These are phyloP conservation scores for Karstenula rhodostoma DNA, from an alignment of 2,329 filamentous ascomycete species.

Conservation along the genomic window DNA sequence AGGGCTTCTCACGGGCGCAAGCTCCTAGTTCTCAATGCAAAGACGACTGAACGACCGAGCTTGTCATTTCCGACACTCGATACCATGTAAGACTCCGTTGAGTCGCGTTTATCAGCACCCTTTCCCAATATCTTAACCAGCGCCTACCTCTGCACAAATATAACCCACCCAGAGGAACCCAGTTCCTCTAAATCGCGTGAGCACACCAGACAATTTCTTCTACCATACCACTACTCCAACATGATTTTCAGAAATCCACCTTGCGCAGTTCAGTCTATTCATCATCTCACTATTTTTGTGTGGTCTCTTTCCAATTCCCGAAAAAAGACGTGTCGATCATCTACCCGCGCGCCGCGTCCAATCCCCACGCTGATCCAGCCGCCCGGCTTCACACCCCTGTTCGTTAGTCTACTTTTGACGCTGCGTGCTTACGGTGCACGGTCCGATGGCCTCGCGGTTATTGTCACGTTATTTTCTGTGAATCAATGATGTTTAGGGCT, in stretches of 20 bases:
- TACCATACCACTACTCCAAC: background rate
- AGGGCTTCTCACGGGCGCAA: background rate
- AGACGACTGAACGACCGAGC: too few species aligned
- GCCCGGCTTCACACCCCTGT: background rate
- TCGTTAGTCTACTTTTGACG: background rate
- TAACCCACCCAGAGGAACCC: too few species aligned
- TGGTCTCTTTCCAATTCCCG: background rate
- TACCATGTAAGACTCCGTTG: too few species aligned
- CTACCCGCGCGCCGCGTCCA: background rate
- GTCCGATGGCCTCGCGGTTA: background rate
- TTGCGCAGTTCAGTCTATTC: background rate
- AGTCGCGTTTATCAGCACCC: too few species aligned
- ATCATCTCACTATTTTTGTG: background rate
- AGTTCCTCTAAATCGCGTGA: too few species aligned
- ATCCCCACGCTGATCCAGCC: background rate
- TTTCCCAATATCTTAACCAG: too few species aligned
- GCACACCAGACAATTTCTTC: background rate
- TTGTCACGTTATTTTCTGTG: background rate
- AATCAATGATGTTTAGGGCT: background rate
- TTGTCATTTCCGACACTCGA: too few species aligned
- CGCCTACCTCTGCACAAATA: too few species aligned
- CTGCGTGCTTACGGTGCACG: background rate
- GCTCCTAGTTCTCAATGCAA: background rate
- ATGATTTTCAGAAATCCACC: background rate
- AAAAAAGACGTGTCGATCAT: slow-evolving; percentile 3